Conservation (phyloP, 2,329 filamentous ascomycete genomes). For the Pseudocercospora cruenta region DNA sequence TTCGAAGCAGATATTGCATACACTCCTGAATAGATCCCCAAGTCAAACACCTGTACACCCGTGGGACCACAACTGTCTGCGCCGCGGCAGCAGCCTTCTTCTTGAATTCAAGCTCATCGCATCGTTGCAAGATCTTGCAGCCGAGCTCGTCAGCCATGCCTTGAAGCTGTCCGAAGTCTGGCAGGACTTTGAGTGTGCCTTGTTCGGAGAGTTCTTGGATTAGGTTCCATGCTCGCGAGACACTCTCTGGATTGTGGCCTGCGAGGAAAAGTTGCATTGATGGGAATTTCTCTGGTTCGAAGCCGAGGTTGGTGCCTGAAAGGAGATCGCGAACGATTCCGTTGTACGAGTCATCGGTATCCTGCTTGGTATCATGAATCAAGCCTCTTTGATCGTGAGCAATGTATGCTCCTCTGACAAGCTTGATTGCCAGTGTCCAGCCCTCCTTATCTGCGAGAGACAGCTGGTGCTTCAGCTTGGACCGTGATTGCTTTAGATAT, state of each 20-base stretch:
- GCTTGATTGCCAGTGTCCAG: constrained; percentile 57
- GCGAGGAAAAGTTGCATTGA: constrained; percentile 37
- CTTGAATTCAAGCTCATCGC: constrained; percentile 20
- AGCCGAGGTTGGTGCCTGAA: constrained; percentile 29
- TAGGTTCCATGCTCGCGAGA: constrained; percentile 24
- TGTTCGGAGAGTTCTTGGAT: constrained; percentile 23
- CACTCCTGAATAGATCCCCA: constrained; percentile 37
- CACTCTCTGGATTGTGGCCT: constrained; percentile 33
- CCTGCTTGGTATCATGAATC: constrained; percentile 35
- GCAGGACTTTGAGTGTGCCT: constrained; percentile 23
- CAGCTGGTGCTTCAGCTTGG: constrained; percentile 52
- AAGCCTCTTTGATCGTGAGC: constrained; percentile 45
- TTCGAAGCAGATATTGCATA: constrained; percentile 35
- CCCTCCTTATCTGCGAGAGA: constrained; percentile 50
- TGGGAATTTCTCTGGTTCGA: constrained; percentile 28
- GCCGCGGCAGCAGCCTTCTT: constrained; percentile 10
- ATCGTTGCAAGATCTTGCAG: constrained; percentile 28
- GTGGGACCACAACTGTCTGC: constrained; percentile 20
- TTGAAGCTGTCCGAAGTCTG: constrained; percentile 35
- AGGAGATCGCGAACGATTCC: constrained; percentile 31
- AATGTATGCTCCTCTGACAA: constrained; percentile 59
- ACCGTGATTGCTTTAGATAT: constrained; percentile 54
- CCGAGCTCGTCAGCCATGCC: constrained; percentile 38
- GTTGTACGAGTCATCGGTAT: constrained; percentile 36
- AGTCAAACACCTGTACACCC: constrained; percentile 35